These are phyloP conservation scores for Neurospora hispaniola DNA, from an alignment of 495 filamentous ascomycete species.

Conservation along the genomic window DNA sequence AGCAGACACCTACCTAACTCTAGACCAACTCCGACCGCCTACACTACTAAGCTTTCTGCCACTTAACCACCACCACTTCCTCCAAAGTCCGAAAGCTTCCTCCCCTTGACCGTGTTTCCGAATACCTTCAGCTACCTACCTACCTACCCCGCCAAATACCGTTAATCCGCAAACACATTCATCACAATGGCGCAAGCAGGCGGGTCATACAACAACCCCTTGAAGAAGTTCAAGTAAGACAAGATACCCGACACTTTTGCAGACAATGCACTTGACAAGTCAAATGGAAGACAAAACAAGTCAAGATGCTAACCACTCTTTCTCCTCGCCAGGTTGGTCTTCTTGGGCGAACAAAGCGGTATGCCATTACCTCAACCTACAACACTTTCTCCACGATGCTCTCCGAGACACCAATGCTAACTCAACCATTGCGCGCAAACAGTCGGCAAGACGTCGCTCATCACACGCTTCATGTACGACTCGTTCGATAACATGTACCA, in stretches of 20 bases:
- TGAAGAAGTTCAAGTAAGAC: slow-evolving; percentile 97
- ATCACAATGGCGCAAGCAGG: slow-evolving; percentile 40
- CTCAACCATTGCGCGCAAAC: slow-evolving; percentile 5
- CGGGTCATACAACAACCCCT: slow-evolving; percentile 92
- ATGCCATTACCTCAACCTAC: slow-evolving; percentile 25
- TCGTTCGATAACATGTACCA: slow-evolving; percentile 99
- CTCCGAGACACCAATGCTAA: slow-evolving; percentile 8
- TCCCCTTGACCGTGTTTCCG: background rate
- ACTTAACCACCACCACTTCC: background rate
- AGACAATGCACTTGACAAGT: background rate
- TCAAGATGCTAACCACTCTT: slow-evolving; percentile 8
- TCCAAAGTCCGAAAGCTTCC: background rate
- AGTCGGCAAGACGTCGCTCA: slow-evolving; percentile 98
- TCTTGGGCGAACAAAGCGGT: slow-evolving; percentile 97
- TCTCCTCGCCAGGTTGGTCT: slow-evolving; percentile 60
- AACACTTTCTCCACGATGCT: slow-evolving; percentile 3
- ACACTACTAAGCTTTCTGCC: background rate
- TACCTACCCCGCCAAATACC: background rate
- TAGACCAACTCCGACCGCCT: background rate
- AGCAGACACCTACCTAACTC: background rate
- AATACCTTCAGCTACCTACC: background rate
- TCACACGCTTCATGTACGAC: slow-evolving; percentile 99
- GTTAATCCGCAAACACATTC: slow-evolving; percentile 1
- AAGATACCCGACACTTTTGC: background rate
- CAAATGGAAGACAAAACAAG: background rate